Evolutionary conservation across 495 filamentous ascomycete genomes (phyloP).

Genomic region (Penicillium taxi): DNA sequence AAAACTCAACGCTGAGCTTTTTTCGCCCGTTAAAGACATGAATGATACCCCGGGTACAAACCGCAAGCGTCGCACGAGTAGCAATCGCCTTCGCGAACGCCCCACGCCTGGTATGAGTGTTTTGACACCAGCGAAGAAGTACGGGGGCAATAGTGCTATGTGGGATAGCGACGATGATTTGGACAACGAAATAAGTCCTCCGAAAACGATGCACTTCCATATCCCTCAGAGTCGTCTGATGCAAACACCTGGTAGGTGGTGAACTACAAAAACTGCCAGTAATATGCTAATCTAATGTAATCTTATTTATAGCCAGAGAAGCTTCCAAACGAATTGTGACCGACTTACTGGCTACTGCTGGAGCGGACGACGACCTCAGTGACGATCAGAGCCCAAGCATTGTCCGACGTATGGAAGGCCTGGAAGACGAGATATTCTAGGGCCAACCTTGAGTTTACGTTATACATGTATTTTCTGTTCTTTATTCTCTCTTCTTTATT

Average conservation of each 20-base stretch:
- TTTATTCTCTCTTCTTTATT: too few species aligned
- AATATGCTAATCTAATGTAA: not conserved
- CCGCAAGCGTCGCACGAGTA: conserved; percentile 31
- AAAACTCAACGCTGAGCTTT: conserved; percentile 74
- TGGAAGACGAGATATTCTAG: conserved; percentile 67
- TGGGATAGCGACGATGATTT: conserved; percentile 64
- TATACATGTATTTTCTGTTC: too few species aligned
- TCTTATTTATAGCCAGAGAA: conserved; percentile 60
- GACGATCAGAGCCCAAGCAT: conserved; percentile 69
- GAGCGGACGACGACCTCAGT: conserved; percentile 29
- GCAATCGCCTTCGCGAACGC: conserved; percentile 31
- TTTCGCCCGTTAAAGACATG: conserved; percentile 53
- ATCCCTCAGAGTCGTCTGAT: conserved; percentile 78
- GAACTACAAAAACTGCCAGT: not conserved
- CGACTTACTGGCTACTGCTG: conserved; percentile 77
- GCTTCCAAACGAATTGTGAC: conserved; percentile 88
- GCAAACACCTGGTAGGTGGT: conserved; percentile 76
- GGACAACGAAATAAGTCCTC: conserved; percentile 63
- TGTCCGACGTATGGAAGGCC: conserved; percentile 55
- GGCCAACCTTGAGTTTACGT: too few species aligned
- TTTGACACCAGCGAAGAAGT: conserved; percentile 52
- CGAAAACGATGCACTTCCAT: conserved; percentile 96
- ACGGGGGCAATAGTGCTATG: conserved; percentile 19
- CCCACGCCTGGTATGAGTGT: conserved; percentile 70
- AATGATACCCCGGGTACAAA: conserved; percentile 28